Conservation (phyloP, 768 basidiomycete genomes). For the Rickenella mellea region DNA sequence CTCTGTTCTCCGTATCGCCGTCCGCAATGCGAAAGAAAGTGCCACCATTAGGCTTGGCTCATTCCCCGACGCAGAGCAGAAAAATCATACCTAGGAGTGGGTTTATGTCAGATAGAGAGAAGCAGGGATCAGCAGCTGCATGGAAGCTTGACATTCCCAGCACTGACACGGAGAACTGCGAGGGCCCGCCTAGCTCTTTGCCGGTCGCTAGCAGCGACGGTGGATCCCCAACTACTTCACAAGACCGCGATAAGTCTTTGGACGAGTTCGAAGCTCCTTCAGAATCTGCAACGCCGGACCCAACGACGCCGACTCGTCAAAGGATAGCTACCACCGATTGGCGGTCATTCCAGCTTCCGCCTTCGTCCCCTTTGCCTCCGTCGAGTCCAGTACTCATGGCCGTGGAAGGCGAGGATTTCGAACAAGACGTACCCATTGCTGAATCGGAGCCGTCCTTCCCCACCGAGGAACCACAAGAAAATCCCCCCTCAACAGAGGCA, state of each 20-base stretch:
- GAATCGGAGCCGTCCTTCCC: too few relatives aligned
- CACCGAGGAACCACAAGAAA: background rate
- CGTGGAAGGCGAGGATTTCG: background rate
- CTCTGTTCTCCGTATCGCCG: background rate
- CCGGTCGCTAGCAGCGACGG: slow-evolving; percentile 1
- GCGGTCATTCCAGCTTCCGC: background rate
- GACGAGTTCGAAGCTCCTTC: too few relatives aligned
- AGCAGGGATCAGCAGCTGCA: background rate
- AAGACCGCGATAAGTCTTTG: too few relatives aligned
- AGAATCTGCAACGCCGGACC: background rate
- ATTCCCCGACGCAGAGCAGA: background rate
- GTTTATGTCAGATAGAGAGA: background rate
- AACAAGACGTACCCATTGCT: too few relatives aligned
- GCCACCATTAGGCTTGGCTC: background rate
- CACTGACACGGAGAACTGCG: background rate
- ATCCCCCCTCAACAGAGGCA: background rate
- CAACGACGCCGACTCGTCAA: background rate
- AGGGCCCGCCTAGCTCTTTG: background rate
- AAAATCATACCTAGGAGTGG: background rate
- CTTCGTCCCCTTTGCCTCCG: background rate
- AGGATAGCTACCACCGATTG: background rate
- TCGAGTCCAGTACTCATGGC: background rate
- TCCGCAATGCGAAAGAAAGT: background rate
- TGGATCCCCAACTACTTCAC: background rate
- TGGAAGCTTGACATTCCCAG: background rate